Evolutionary conservation across 805 yeast genomes (phyloP), one percentile per base, ranked within the genome.

Genomic region (Martiniozyma abietophila): DNA sequence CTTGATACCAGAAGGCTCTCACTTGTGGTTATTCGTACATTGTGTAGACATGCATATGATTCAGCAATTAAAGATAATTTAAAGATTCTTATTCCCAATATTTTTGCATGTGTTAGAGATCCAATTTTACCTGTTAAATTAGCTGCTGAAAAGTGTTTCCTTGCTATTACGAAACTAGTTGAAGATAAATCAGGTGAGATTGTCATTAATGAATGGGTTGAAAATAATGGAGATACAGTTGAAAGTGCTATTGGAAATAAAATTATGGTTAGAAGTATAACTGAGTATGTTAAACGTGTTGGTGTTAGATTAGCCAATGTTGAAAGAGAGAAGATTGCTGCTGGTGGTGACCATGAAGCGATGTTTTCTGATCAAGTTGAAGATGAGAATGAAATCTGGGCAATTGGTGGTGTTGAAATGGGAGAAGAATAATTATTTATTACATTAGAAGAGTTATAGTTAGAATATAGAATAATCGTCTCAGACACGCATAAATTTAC

Each of bases 131-230:
- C 98, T 4, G 78, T 89, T 46, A 88, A 86, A 50, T 66, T 89
- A 42, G 96, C 96, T 1, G 95, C 95, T 6, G 98, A 89, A 55
- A 84, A 84, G 61, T 86, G 94, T 1, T 86, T 71, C 54, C 54
- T 88, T 44, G 74, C 83, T 2, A 52, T 85, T 12, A 80, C 86
- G 58, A 65, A 70, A 31, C 62, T 89, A 46, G 78, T 82, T 21
- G 83, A 79, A 18, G 95, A 81, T 42, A 70, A 61, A 8, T 61
- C 65, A 15, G 30, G 29, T 16, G 53, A 69, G 59, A 55, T 42
- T 1, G 52, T 58, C 18, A 85, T 83, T 61, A 69, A 68, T 35
- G 48, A 48, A 8, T 89, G 96, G 96, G 70, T 81, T 36, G 60
- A 46, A 1, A 48, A 55, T 2, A 55, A 64, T 36, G 59, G 47